Conservation (phyloP, 1,284 basidiomycete genomes). For the Cystobasidium slooffiae region DNA sequence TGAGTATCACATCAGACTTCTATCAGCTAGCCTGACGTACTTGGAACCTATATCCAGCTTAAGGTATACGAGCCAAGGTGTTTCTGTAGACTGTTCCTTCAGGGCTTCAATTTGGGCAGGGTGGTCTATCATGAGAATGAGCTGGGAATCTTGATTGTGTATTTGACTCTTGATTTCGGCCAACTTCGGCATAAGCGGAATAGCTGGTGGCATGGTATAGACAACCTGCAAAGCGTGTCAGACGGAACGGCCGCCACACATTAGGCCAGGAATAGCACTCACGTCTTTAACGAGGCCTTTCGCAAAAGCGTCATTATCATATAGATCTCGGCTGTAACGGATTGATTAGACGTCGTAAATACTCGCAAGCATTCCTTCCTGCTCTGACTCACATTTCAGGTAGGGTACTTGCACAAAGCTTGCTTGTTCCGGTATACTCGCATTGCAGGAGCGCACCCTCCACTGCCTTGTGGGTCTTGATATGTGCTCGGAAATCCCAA, state of each 20-base stretch:
- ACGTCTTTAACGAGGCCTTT: slow-evolving; percentile 77
- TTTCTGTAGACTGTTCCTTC: slow-evolving; percentile 54
- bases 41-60: slow-evolving; percentile 78
- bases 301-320: slow-evolving; percentile 70
- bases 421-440: slow-evolving; percentile 62
- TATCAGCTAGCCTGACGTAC: slow-evolving; percentile 60
- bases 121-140: slow-evolving; percentile 76
- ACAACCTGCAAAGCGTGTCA: slow-evolving; percentile 15
- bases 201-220: slow-evolving; percentile 33
- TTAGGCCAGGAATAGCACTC: slow-evolving; percentile 51
- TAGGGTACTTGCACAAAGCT: slow-evolving; percentile 75
- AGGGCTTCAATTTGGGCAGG: slow-evolving; percentile 71
- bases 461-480: slow-evolving; percentile 80
- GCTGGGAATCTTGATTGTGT: slow-evolving; percentile 64
- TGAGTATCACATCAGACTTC: not conserved
- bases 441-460: slow-evolving; percentile 75
- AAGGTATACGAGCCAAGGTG: slow-evolving; percentile 73
- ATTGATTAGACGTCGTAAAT: not conserved
- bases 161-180: slow-evolving; percentile 77
- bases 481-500: slow-evolving; percentile 74
- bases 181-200: slow-evolving; percentile 15
- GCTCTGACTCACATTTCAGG: slow-evolving; percentile 61
- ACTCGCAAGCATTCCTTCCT: not conserved
- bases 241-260: not conserved
- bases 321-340: slow-evolving; percentile 59